Conservation (phyloP, 352 stramenopile genomes). For the Phytopythium litorale region DNA sequence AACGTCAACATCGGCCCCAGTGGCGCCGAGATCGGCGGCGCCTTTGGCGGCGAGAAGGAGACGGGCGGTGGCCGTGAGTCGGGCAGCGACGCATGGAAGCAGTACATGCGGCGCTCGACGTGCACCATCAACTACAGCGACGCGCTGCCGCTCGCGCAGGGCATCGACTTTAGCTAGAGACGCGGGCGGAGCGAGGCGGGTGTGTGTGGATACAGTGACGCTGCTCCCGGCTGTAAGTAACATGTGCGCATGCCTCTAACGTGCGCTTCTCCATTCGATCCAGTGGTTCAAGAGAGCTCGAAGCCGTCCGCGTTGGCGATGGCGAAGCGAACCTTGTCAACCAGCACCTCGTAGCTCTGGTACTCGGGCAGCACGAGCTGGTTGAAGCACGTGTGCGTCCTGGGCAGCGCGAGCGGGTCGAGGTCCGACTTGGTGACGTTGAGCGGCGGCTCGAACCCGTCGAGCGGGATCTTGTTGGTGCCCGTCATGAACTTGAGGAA, state of each 20-base stretch:
- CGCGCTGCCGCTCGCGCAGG: slow-evolving; percentile 88
- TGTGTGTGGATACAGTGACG: not conserved
- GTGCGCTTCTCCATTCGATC: not conserved
- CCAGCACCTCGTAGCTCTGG: slow-evolving; percentile 49
- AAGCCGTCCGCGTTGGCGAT: slow-evolving; percentile 81
- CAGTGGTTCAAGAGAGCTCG: slow-evolving; percentile 40
- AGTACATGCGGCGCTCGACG: slow-evolving; percentile 94
- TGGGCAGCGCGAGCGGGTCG: slow-evolving; percentile 55
- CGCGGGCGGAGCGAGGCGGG: not conserved
- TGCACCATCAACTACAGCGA: slow-evolving; percentile 94
- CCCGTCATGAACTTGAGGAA: slow-evolving; percentile 88
- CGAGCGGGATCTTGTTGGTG: slow-evolving; percentile 76
- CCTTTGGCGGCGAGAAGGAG: slow-evolving; percentile 92
- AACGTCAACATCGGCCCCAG: slow-evolving; percentile 93
- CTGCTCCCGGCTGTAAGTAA: not conserved
- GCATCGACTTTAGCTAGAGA: slow-evolving; percentile 87
- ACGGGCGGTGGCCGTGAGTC: slow-evolving; percentile 90
- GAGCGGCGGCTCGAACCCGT: slow-evolving; percentile 84
- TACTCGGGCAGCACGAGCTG: slow-evolving; percentile 86
- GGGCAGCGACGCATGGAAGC: slow-evolving; percentile 91
- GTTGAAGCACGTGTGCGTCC: slow-evolving; percentile 88
- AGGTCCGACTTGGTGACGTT: slow-evolving; percentile 84
- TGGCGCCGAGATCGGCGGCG: slow-evolving; percentile 90
- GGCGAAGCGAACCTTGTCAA: slow-evolving; percentile 74
- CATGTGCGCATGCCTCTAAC: not conserved